A percentile compares a stretch with the other conserved stretches of the same genome.
These are phyloP conservation scores for Comarum palustre DNA, from an alignment of 306 rosid species.

Conservation along the genomic window DNA sequence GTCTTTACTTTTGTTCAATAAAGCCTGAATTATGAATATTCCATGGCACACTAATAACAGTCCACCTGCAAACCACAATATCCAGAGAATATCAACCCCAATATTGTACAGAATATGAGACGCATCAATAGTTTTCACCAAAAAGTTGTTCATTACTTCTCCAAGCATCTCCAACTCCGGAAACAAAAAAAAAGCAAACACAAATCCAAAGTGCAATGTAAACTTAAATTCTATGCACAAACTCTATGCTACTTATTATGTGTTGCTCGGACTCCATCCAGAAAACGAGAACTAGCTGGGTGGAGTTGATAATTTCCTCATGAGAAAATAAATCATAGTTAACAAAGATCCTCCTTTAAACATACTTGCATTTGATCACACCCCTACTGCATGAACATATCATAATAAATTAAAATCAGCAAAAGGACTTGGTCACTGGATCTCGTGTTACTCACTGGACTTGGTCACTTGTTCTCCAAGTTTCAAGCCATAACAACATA, in stretches of 20 bases:
- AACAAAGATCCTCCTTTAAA: background rate
- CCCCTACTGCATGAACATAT: background rate
- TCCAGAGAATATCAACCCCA: background rate
- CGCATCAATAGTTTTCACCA: background rate
- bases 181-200: background rate
- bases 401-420: background rate
- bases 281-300: background rate
- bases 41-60: background rate
- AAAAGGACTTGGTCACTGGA: background rate
- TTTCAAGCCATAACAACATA: background rate
- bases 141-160: background rate
- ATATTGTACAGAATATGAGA: background rate
- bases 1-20: conserved; percentile 21
- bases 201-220: background rate
- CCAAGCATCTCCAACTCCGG: background rate
- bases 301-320: background rate
- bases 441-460: background rate
- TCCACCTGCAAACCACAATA: conserved; percentile 10
- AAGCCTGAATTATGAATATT: conserved; percentile 12
- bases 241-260: background rate
- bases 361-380: too few species aligned
- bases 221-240: background rate
- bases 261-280: background rate
- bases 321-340: background rate
- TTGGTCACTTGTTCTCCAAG: background rate